These are phyloP conservation scores for Diutina neorugosa DNA, from an alignment of 1,139 yeast species.

Conservation along the genomic window DNA sequence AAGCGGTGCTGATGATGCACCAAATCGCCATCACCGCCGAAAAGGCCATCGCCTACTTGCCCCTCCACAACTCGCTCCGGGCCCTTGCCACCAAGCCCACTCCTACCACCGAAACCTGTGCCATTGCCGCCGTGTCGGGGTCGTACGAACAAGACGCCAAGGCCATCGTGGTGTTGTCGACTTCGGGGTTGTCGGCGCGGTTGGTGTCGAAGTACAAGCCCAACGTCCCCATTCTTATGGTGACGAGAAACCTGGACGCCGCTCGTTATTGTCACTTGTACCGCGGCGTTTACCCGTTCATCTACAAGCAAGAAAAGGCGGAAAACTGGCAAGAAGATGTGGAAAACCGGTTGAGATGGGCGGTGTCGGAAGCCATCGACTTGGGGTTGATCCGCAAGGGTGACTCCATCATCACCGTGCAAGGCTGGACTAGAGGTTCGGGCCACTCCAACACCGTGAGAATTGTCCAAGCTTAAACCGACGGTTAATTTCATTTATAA, in stretches of 20 bases:
- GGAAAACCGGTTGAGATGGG: conserved; percentile 89
- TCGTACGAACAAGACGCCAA: conserved; percentile 93
- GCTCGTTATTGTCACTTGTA: conserved; percentile 94
- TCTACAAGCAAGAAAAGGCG: conserved; percentile 55
- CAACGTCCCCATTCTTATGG: conserved; percentile 94
- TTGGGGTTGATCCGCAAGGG: conserved; percentile 81
- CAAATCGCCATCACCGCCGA: conserved; percentile 95
- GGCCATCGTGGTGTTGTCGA: conserved; percentile 92
- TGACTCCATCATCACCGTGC: conserved; percentile 87
- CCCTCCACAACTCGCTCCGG: conserved; percentile 83
- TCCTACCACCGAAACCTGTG: conserved; percentile 91
- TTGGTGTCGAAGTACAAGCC: conserved; percentile 97
- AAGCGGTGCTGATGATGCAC: conserved; percentile 98
- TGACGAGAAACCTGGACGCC: conserved; percentile 85
- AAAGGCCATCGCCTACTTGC: conserved; percentile 86
- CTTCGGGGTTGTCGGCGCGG: conserved; percentile 93
- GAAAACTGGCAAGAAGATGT: conserved; percentile 95
- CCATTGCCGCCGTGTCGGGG: conserved; percentile 94
- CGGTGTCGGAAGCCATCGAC: conserved; percentile 80
- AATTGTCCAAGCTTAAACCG: conserved; percentile 36
- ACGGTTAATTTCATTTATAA: neutral
- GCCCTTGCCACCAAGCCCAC: conserved; percentile 80
- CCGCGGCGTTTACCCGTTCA: conserved; percentile 98
- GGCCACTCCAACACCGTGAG: conserved; percentile 99
- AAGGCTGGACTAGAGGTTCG: conserved; percentile 98